Percentiles rank a stretch among this genome's conserved stretches.
Conservation (phyloP, 495 filamentous ascomycete genomes). For the Darksidea phi region DNA sequence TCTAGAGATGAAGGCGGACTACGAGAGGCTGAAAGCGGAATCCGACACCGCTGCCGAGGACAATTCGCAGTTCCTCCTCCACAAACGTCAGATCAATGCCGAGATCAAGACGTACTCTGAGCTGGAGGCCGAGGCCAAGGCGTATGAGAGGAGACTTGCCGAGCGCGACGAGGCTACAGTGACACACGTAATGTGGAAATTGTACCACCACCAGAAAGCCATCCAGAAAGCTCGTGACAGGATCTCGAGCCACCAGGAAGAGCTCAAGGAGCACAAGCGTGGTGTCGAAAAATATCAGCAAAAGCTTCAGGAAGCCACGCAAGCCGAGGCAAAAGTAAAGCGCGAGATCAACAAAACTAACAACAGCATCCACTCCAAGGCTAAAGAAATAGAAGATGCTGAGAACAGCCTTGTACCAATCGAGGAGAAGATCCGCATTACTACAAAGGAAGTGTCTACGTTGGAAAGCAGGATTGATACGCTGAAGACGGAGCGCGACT, state of each 20-base stretch:
- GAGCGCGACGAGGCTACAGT: slow-evolving; percentile 91
- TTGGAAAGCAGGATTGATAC: slow-evolving; percentile 65
- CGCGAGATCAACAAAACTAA: slow-evolving; percentile 79
- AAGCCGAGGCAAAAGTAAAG: slow-evolving; percentile 74
- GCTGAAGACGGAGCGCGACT: slow-evolving; percentile 72
- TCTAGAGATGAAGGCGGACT: slow-evolving; percentile 92
- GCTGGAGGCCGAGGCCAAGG: slow-evolving; percentile 94
- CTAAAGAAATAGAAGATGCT: slow-evolving; percentile 83
- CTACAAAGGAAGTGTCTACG: slow-evolving; percentile 64
- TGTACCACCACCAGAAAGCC: slow-evolving; percentile 89
- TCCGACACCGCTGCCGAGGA: slow-evolving; percentile 84
- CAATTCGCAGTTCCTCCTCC: slow-evolving; percentile 78
- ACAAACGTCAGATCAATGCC: slow-evolving; percentile 90
- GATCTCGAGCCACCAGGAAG: slow-evolving; percentile 92
- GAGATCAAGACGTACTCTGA: slow-evolving; percentile 97
- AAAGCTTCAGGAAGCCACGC: slow-evolving; percentile 80
- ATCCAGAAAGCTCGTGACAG: slow-evolving; percentile 89
- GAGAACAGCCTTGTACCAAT: slow-evolving; percentile 84
- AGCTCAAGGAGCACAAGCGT: slow-evolving; percentile 89
- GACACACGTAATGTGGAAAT: slow-evolving; percentile 93
- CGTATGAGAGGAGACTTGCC: slow-evolving; percentile 79
- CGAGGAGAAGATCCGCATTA: slow-evolving; percentile 88
- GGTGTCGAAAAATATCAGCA: slow-evolving; percentile 82
- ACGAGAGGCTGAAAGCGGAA: slow-evolving; percentile 82
- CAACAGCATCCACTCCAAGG: slow-evolving; percentile 75